Percentiles rank a stretch among this genome's conserved stretches.
These are phyloP conservation scores for Blastomyces gilchristii DNA, from an alignment of 2,329 filamentous ascomycete species.

Conservation along the genomic window DNA sequence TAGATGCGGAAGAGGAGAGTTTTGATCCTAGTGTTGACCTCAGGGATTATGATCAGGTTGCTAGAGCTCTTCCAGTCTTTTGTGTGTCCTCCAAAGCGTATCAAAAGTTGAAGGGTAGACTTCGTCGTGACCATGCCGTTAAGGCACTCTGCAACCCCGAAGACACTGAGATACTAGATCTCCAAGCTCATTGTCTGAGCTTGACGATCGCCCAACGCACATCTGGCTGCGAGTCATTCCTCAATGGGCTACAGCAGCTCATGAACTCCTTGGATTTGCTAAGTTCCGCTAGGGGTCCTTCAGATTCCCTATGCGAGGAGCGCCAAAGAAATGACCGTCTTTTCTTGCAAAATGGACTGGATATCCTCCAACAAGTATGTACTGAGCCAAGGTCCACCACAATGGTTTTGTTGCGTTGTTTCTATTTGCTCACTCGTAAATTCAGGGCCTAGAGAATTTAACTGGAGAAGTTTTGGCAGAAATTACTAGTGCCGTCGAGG, in stretches of 20 bases:
- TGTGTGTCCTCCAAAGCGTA: constrained; percentile 55
- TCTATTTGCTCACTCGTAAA: no score
- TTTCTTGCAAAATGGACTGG: constrained; percentile 25
- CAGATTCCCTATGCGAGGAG: constrained; percentile 32
- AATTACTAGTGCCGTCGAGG: background rate
- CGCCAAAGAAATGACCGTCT: constrained; percentile 31
- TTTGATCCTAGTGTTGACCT: constrained; percentile 47
- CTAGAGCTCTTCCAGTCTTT: constrained; percentile 49
- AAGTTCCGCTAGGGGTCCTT: constrained; percentile 33
- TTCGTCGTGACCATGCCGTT: constrained; percentile 43
- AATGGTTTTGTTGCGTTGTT: no score
- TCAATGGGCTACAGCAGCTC: constrained; percentile 43
- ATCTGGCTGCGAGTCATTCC: constrained; percentile 39
- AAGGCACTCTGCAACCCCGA: constrained; percentile 43
- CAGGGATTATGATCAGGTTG: constrained; percentile 50
- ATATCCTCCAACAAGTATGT: no score
- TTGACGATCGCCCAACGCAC: constrained; percentile 44
- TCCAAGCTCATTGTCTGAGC: constrained; percentile 50
- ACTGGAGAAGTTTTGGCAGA: background rate
- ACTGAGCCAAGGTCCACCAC: no score
- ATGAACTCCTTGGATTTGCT: constrained; percentile 43
- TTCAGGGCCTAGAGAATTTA: no score
- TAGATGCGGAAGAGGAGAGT: constrained; percentile 30
- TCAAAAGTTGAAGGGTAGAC: constrained; percentile 49
- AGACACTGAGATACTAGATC: constrained; percentile 50